These are phyloP conservation scores for Trichoderma sp. DNA, from an alignment of 2,329 filamentous ascomycete species.

Conservation along the genomic window DNA sequence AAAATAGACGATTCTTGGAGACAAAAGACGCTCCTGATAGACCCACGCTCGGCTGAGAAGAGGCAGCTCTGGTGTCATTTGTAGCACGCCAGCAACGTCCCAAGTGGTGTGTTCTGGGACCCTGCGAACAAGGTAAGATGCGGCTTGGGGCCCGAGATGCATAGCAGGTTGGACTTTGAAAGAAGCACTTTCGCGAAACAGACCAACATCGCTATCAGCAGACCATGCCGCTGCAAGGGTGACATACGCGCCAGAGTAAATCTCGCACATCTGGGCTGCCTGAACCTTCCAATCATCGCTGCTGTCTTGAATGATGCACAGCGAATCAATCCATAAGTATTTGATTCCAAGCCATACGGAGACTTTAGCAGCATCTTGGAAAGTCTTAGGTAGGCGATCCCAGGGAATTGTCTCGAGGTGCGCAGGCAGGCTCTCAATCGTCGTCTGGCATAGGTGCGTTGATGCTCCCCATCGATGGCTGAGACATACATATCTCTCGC, in stretches of 20 bases:
- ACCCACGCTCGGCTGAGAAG: constrained; percentile 18
- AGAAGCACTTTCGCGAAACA: not conserved
- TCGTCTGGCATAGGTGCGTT: constrained; percentile 10
- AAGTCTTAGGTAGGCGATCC: constrained; percentile 5
- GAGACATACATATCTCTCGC: constrained; percentile 17
- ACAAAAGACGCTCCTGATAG: constrained; percentile 17
- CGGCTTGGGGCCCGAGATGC: not conserved
- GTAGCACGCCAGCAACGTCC: not conserved
- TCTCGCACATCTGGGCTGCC: constrained; percentile 21
- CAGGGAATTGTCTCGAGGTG: constrained; percentile 10
- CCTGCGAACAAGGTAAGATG: not conserved
- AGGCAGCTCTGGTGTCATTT: constrained; percentile 13
- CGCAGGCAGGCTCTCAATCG: not conserved
- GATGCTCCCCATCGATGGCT: constrained; percentile 20
- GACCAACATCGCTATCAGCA: constrained; percentile 2
- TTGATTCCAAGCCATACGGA: constrained; percentile 6
- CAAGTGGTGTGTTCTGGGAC: constrained; percentile 14
- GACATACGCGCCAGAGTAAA: constrained; percentile 22
- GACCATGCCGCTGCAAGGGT: constrained; percentile 14
- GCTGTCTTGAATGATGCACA: constrained; percentile 29
- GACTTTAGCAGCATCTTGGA: not conserved
- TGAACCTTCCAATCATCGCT: constrained; percentile 23
- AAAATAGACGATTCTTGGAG: constrained; percentile 17
- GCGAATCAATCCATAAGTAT: constrained; percentile 30
- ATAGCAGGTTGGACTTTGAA: not conserved